Evolutionary conservation across 805 yeast species (phyloP), one percentile per base, ranked within the genome.

Genomic region (Nakazawaea siamensis): DNA sequence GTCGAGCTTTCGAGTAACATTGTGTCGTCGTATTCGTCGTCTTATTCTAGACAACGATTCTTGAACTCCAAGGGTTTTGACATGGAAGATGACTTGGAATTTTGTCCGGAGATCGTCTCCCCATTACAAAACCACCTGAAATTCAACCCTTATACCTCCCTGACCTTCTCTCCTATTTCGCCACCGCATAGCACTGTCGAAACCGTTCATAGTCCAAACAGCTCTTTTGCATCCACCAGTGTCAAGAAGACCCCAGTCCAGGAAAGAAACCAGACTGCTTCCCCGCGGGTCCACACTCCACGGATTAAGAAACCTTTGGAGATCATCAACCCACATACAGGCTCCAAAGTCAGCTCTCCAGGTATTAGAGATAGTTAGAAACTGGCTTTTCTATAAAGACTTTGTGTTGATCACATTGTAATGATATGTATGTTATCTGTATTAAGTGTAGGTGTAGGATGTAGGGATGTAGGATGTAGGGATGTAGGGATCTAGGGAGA

Each of bases 101-200:
- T 75, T 43, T 75, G 82, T 45, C 82, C 82, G 2, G 80, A 72
- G 30, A 72, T 70, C 12, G 10, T 30, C 25, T 10, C 14, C 12
- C 19, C 15, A 23, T 27, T 68, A 64, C 16, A 41, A 38, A 40
- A 44, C 27, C 31, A 18, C 33, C 6, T 12, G 7, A 75, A 68
- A 51, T 78, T 76, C 57, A 77, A 78, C 50, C 84, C 85, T 4
- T 76, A 77, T 50, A 76, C 82, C 3, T 76, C 83, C 2, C 58
- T 71, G 29, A 67, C 76, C 17, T 77, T 77, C 47, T 70, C 76
- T 23, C 84, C 85, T 29, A 52, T 48, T 18, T 54, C 54, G 8
- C 60, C 65, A 12, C 68, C 67, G 38, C 57, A 54, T 9, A 36
- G 55, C 16, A 42, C 42, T 31, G 51, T 30, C 2, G 35, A 27